These are phyloP conservation scores for Scedosporium minutisporum DNA, from an alignment of 2,329 filamentous ascomycete species.

Conservation along the genomic window DNA sequence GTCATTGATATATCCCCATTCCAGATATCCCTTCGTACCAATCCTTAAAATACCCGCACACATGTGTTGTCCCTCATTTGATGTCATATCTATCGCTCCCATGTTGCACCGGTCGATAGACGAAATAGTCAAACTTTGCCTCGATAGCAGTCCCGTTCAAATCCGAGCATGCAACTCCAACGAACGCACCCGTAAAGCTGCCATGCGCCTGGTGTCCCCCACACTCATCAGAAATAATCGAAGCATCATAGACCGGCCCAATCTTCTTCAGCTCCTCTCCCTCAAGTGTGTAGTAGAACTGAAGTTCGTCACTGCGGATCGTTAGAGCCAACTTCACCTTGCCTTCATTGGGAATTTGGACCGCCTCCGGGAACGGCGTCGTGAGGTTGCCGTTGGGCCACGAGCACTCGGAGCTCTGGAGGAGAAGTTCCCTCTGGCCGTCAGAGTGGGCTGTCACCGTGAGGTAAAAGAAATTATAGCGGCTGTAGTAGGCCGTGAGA, in stretches of 20 bases:
- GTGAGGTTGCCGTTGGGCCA: constrained; percentile 41
- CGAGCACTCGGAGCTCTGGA: constrained; percentile 46
- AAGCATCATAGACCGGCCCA: constrained; percentile 48
- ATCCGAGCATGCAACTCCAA: constrained; percentile 46
- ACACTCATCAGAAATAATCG: constrained; percentile 52
- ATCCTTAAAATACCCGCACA: too few species aligned
- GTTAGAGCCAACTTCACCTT: constrained; percentile 42
- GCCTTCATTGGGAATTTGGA: constrained; percentile 42
- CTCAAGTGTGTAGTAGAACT: constrained; percentile 47
- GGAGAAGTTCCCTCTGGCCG: constrained; percentile 46
- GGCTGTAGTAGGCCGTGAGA: constrained; percentile 52
- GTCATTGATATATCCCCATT: too few species aligned
- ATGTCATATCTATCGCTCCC: constrained; percentile 39
- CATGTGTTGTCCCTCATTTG: too few species aligned
- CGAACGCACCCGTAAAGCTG: constrained; percentile 55
- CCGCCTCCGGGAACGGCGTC: constrained; percentile 29
- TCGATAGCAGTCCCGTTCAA: constrained; percentile 38
- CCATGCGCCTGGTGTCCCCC: constrained; percentile 51
- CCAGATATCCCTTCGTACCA: too few species aligned
- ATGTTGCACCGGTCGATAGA: constrained; percentile 38
- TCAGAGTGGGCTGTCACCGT: constrained; percentile 46
- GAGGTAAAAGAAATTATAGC: constrained; percentile 57
- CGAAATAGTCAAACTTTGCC: constrained; percentile 42
- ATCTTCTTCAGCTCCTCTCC: constrained; percentile 34
- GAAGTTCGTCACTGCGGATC: constrained; percentile 35